These are phyloP conservation scores for Laetiporus sulphureus DNA, from an alignment of 1,284 basidiomycete genomes.

Conservation along the genomic window DNA sequence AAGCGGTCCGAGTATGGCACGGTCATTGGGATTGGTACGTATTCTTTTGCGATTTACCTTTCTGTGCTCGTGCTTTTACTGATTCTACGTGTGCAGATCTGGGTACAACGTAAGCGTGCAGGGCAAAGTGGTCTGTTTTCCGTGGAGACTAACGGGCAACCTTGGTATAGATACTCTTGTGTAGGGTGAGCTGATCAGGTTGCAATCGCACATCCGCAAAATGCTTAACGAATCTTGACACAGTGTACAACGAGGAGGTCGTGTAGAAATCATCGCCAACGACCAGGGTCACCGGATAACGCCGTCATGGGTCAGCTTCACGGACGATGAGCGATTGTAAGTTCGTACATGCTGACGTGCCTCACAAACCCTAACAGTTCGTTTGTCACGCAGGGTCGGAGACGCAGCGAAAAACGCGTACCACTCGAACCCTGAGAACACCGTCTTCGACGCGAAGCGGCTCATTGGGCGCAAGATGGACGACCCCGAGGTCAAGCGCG, in stretches of 20 bases:
- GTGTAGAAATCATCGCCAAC: conserved; percentile 95
- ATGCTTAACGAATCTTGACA: no score
- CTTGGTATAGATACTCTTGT: conserved; percentile 57
- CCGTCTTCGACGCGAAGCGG: conserved; percentile 97
- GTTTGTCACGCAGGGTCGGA: conserved; percentile 48
- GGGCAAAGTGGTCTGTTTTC: neutral
- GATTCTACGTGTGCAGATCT: conserved; percentile 44
- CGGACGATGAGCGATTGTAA: conserved; percentile 86
- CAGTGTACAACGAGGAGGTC: conserved; percentile 88
- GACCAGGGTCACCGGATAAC: conserved; percentile 98
- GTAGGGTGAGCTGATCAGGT: conserved; percentile 49
- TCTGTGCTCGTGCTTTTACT: neutral
- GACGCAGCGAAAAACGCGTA: conserved; percentile 78
- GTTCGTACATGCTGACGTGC: no score
- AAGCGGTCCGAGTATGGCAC: conserved; percentile 72
- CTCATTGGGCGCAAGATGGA: conserved; percentile 87
- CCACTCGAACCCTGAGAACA: conserved; percentile 87
- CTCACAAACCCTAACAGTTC: no score
- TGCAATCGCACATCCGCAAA: no score
- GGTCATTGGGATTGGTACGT: conserved; percentile 91
- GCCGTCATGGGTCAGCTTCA: conserved; percentile 91
- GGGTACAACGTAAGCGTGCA: conserved; percentile 62
- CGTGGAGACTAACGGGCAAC: neutral
- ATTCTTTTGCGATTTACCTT: no score
- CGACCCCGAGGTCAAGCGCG: conserved; percentile 73